phyloP scores from a whole-genome alignment of 2,329 filamentous ascomycete species.

The Ophiosphaerella herpotricha region DNA sequence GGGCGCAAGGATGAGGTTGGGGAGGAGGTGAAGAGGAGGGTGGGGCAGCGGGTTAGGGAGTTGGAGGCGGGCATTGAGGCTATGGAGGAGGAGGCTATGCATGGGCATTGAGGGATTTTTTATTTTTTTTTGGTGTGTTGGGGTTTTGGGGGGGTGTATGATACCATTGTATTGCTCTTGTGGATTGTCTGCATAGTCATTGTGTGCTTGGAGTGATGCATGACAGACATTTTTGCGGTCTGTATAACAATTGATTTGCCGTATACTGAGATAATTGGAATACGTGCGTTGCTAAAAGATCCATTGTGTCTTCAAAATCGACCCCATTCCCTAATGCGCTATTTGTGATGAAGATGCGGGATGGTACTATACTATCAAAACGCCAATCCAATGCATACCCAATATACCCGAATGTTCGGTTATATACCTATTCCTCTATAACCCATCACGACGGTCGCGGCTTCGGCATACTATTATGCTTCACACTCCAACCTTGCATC shows the following conservation, averaged over 20 bases:
- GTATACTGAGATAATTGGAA: no score
- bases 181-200: no score
- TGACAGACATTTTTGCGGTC: no score
- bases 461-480: slow-evolving; percentile 37
- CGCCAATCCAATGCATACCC: slow-evolving; percentile 1
- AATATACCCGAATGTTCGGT: background rate
- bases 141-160: background rate
- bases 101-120: slow-evolving; percentile 53
- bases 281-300: no score
- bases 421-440: no score
- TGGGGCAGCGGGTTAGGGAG: slow-evolving; percentile 58
- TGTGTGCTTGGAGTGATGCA: no score
- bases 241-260: no score
- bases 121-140: background rate
- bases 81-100: slow-evolving; percentile 57
- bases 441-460: slow-evolving; percentile 23
- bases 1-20: slow-evolving; percentile 33
- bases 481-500: slow-evolving; percentile 57
- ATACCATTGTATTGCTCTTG: no score
- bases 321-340: background rate
- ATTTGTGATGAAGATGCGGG: background rate
- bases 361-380: background rate
- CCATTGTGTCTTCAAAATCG: background rate
- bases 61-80: slow-evolving; percentile 57
- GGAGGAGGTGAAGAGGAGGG: slow-evolving; percentile 56